Evolutionary conservation across 176 grass and related monocot genomes (phyloP), one percentile per base, ranked within the genome.

Genomic region (Elaeis guineensis): DNA sequence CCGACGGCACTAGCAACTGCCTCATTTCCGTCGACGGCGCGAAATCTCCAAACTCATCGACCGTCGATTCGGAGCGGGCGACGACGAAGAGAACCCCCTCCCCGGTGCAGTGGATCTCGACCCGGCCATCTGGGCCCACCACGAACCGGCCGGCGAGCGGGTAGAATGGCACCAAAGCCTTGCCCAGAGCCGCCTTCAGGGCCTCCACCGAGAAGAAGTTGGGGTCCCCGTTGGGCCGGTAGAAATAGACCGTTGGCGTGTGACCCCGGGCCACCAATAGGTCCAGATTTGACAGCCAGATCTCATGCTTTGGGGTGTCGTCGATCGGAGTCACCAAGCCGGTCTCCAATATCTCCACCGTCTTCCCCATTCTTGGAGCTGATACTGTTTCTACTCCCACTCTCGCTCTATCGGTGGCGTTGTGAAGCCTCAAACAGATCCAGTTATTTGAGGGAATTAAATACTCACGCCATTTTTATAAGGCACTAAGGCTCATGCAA

Each of bases 191-290:
- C 0, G 61, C 69, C 19, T 83, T 74, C 54, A 95, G 69, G 52
- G 75, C 49, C 64, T 76, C 81, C 35, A 55, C 65, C 1, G 61
- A 73, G 63, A 94, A 79, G 81, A 89, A 85, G 9, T 29, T 29
- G 2, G 18, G 1, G 25, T 6, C 49, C 16, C 19, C 49, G 3
- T 0, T 21, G 17, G 65, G 52, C 1, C 65, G 58, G 85, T 89
- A 95, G 71, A 89, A 79, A 76, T 95, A 95, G 62, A 95, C 65
- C 17, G 80, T 82, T 17, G 77, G 75, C 14, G 78, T 89, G 84
- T 89, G 89, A 50, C 67, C 56, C 17, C 78, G 78, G 59, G 73
- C 75, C 28, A 75, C 69, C 18, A 85, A 66, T 16, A 82, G 77
- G 67, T 95, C 89, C 5, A 89, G 75, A 54, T 84, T 95, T 30